Base-by-base conservation (phyloP, 192 early-diverging fungal genomes). In the Chytriomyces hyalinus region DNA sequence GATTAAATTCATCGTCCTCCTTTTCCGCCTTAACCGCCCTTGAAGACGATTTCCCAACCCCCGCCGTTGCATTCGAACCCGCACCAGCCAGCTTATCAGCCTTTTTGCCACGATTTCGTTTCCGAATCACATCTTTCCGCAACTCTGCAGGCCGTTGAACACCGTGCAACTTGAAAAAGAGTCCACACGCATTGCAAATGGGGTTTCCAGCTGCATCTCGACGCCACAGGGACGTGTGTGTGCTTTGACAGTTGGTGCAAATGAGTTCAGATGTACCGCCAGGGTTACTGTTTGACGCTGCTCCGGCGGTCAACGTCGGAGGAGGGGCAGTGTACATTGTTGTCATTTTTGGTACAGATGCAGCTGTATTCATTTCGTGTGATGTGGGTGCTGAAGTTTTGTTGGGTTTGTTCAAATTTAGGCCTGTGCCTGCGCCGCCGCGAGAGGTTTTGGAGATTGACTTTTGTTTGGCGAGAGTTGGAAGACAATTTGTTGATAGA, bases 161-260 rank as follows among this genome's bases (percentile, higher is more conserved):
- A 47, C 93, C 93, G 79, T 99, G 98, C 22, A 99, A 85, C 86
- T 98, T 99, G 80, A 91, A 92, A 80, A 86, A 99, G 69, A 99
- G 82, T 0, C 98, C 98, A 78, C 98, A 99, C 0, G 97, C 97
- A 69, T 99, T 99, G 80, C 98, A 99, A 13, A 99, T 90, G 2
- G 95, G 90, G 44, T 94, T 92, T 46, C 96, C 97, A 59, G 91
- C 86, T 8, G 92, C 90, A 80, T 96, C 91, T n/a, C 96, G 85
- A 5, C 98, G 91, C 98, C 98, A 99, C 43, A 99, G 87, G 1
- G 96, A 92, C 4, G 98, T 99, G n/a, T 91, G 92, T 44, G 91
- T 94, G 1, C 94, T 95, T 15, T 73, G 53, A 82, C 96, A 98
- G 53, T 20, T 57, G 2, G 20, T 57, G 13, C 36, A 36, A 36